Percentiles rank a stretch among this genome's conserved stretches.
Conservation (phyloP, 1,139 yeast genomes). For the Blastobotrys indianensis region DNA sequence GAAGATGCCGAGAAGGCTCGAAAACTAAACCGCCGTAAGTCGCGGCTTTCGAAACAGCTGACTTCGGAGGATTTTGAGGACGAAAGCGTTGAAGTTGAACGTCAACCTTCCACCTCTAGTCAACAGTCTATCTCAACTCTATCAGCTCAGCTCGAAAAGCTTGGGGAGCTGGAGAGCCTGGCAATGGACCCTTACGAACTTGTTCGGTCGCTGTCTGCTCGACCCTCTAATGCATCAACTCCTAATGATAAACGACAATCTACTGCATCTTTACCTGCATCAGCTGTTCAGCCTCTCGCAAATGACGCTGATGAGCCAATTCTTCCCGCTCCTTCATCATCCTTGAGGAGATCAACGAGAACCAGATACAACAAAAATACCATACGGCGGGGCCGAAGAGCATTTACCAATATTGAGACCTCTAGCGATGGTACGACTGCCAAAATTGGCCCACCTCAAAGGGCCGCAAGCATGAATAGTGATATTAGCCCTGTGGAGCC, state of each 20-base stretch:
- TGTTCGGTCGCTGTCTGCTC: constrained; percentile 25
- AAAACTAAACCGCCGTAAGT: constrained; percentile 25
- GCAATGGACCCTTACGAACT: constrained; percentile 32
- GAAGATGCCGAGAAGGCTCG: background rate
- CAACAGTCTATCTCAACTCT: constrained; percentile 27
- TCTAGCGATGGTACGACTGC: background rate
- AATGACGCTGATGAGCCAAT: constrained; percentile 30
- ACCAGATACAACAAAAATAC: constrained; percentile 27
- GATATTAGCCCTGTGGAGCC: background rate
- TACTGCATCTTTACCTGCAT: constrained; percentile 9
- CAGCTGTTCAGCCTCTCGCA: constrained; percentile 18
- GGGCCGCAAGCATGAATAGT: background rate
- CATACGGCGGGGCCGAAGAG: constrained; percentile 19
- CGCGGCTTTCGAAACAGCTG: constrained; percentile 37
- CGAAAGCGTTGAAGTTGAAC: constrained; percentile 36
- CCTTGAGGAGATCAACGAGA: constrained; percentile 27
- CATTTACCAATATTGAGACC: constrained; percentile 7
- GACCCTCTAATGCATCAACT: background rate
- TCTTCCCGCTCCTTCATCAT: constrained; percentile 26
- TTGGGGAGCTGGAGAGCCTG: constrained; percentile 32
- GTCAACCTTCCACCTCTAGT: constrained; percentile 15
- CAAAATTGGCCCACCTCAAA: background rate
- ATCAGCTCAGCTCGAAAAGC: constrained; percentile 28
- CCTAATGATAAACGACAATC: constrained; percentile 4
- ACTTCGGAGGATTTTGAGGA: constrained; percentile 35